Evolutionary conservation across 2,329 filamentous ascomycete genomes (phyloP).

Genomic region (Epichloe typhina): DNA sequence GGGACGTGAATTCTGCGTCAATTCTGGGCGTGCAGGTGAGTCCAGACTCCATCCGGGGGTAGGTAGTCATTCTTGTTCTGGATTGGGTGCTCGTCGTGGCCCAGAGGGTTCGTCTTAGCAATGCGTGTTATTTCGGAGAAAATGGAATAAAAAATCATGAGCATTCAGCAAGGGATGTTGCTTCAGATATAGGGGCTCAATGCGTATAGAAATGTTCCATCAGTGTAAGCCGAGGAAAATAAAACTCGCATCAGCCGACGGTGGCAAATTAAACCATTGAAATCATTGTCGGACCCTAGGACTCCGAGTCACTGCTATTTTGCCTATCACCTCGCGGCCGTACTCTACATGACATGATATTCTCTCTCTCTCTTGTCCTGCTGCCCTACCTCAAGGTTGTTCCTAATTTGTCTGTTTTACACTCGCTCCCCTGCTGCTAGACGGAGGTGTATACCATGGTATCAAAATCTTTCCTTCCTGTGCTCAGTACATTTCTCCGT

Average conservation of each 20-base stretch:
- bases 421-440: background rate
- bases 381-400: background rate
- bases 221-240: too few species aligned
- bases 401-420: background rate
- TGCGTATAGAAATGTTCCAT: too few species aligned
- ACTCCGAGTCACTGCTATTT: slow-evolving; percentile 1
- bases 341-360: background rate
- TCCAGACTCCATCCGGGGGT: too few species aligned
- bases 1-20: too few species aligned
- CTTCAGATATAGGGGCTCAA: too few species aligned
- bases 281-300: background rate
- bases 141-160: too few species aligned
- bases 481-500: background rate
- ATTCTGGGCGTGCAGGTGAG: too few species aligned
- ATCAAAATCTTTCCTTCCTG: slow-evolving; percentile 1
- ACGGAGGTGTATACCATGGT: background rate
- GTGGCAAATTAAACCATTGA: background rate
- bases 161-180: too few species aligned
- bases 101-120: too few species aligned
- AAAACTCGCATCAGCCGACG: background rate
- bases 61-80: too few species aligned
- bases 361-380: background rate
- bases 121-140: too few species aligned
- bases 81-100: too few species aligned
- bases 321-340: background rate